Evolutionary conservation across 768 basidiomycete species (phyloP), one percentile per base, ranked within the genome.

Genomic region (Suillus brevipes): DNA sequence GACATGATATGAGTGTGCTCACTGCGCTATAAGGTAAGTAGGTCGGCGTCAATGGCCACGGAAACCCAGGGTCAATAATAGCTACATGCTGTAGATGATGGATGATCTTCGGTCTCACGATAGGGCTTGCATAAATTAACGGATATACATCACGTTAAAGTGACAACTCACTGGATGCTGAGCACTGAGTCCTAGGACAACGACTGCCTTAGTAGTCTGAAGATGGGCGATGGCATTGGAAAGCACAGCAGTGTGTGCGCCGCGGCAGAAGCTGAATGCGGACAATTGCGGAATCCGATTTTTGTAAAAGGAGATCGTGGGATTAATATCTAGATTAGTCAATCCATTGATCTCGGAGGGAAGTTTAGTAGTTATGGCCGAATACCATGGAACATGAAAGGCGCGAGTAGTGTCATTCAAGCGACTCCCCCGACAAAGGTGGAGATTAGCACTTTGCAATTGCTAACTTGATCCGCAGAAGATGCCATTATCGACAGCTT

Each of bases 271-370:
- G 57, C 4, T 37, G 23, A 14, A 25, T 57, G 23, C 37, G 55
- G 55, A 14, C 14, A 37, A 8, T 37, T 23, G 36, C 56, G 56
- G 56, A 57, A 13, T 13, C 20, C 4, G 36, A 14, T 50, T 50
- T 13, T 37, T 13, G 9, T 13, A 23, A 23, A 9, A 38, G 16
- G 4, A 50, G n/a, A 55, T 14, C 65, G 65, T 66, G 65, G 37
- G 65, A 64, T 40, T 23, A 1, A 12, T 10, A 4, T 40, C n/a
- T 31, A 0, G 6, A 64, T 57, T 43, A 52, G 47, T 60, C 2
- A 43, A n/a, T 42, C 71, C 73, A 69, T 65, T 69, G 66, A 63
- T 65, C 71, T 71, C 72, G 72, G 65, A 70, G 50, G 63, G 58
- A 65, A 67, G 52, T 31, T 31, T 16, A 50, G 50, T 47, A 14